Conservation (phyloP, 2,329 filamentous ascomycete genomes). For the Hypoxylon sp. region DNA sequence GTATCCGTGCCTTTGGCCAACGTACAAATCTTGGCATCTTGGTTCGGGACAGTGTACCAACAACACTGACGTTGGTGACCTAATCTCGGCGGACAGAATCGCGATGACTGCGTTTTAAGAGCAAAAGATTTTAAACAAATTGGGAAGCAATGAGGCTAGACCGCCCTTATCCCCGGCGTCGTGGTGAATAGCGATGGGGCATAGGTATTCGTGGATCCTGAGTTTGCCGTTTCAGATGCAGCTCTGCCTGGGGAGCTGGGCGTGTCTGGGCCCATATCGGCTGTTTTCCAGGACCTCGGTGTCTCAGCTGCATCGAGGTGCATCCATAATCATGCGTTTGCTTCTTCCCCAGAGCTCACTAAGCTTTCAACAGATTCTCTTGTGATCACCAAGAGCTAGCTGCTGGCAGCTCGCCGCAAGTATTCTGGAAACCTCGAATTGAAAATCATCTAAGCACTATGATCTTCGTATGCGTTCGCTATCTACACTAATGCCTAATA, state of each 20-base stretch:
- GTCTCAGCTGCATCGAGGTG: conserved; percentile 36
- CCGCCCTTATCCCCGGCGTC: neutral
- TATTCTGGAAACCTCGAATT: conserved; percentile 2
- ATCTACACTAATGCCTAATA: conserved; percentile 21
- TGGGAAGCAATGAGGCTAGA: conserved; percentile 18
- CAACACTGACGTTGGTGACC: conserved; percentile 7
- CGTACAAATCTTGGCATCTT: conserved; percentile 13
- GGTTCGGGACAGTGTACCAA: neutral
- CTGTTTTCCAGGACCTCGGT: conserved; percentile 38
- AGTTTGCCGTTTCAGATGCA: conserved; percentile 37
- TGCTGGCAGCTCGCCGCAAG: conserved; percentile 31
- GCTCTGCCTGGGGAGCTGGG: conserved; percentile 27
- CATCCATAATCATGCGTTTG: conserved; percentile 41
- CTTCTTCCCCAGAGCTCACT: conserved; percentile 6
- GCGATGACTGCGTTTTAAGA: no score
- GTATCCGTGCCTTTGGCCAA: neutral
- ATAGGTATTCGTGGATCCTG: conserved; percentile 24
- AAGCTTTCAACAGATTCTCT: conserved; percentile 12
- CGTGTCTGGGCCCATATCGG: conserved; percentile 40
- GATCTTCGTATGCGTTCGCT: conserved; percentile 29
- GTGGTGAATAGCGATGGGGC: conserved; percentile 10
- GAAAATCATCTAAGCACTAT: conserved; percentile 25
- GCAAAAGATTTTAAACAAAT: no score
- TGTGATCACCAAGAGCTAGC: conserved; percentile 27
- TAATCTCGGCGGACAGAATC: conserved; percentile 4